Conservation (phyloP, 148 eudicot species). For the Simmondsia chinensis region DNA sequence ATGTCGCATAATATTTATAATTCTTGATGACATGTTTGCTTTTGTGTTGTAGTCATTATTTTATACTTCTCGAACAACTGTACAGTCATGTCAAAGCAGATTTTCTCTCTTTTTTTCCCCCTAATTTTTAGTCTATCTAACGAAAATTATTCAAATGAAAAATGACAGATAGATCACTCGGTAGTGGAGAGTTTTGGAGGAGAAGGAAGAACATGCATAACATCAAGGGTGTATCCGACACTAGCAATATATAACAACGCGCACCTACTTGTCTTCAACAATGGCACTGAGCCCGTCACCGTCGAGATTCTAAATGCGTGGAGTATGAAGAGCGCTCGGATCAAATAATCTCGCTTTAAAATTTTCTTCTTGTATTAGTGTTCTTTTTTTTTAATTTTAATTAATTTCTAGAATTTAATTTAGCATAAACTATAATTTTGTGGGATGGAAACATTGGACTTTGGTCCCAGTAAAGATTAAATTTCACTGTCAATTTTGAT, state of each 20-base stretch:
- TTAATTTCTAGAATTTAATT: too few relatives aligned
- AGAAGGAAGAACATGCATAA: slow-evolving; percentile 55
- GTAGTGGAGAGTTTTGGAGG: slow-evolving; percentile 73
- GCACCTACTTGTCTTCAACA: slow-evolving; percentile 61
- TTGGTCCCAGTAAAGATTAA: too few relatives aligned
- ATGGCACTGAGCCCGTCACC: slow-evolving; percentile 38
- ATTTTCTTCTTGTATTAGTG: too few relatives aligned
- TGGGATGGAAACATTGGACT: too few relatives aligned
- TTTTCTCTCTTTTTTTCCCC: neutral
- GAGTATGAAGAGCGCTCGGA: slow-evolving; percentile 51
- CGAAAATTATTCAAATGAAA: neutral
- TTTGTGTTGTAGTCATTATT: too few relatives aligned
- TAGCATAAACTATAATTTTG: too few relatives aligned
- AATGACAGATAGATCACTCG: slow-evolving; percentile 70
- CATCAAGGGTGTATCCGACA: slow-evolving; percentile 72
- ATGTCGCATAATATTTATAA: neutral
- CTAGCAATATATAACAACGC: slow-evolving; percentile 39
- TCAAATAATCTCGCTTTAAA: too few relatives aligned
- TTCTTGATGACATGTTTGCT: neutral
- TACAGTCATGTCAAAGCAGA: neutral
- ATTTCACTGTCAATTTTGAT: too few relatives aligned
- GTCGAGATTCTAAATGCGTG: slow-evolving; percentile 52
- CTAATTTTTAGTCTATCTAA: neutral
- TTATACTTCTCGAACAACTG: too few relatives aligned
- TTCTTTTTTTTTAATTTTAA: too few relatives aligned